phyloP scores from a whole-genome alignment of 192 early-diverging fungal genomes.

The Thamnidium elegans region DNA sequence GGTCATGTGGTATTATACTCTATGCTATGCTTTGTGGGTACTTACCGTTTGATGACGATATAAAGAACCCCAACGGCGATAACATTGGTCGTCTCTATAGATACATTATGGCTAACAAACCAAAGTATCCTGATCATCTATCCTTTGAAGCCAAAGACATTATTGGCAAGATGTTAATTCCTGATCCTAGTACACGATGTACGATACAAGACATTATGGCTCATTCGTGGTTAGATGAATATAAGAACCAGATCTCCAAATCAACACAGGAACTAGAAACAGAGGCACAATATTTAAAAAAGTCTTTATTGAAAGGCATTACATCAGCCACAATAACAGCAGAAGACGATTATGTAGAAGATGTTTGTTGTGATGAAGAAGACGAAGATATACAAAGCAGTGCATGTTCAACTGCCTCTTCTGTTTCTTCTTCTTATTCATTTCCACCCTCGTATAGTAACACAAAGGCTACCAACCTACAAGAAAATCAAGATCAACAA shows the following conservation, averaged over 20 bases:
- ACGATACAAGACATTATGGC: slow-evolving; percentile 72
- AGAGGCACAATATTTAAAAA: too few relatives aligned
- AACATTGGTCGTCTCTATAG: slow-evolving; percentile 82
- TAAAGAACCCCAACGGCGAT: slow-evolving; percentile 84
- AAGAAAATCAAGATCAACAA: too few relatives aligned
- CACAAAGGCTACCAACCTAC: too few relatives aligned
- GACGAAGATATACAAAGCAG: too few relatives aligned
- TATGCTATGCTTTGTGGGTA: slow-evolving; percentile 91
- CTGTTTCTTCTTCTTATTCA: too few relatives aligned
- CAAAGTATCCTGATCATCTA: slow-evolving; percentile 90
- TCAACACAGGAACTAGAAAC: too few relatives aligned
- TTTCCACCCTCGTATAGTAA: too few relatives aligned
- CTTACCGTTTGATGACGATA: slow-evolving; percentile 89
- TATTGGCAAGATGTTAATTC: slow-evolving; percentile 85
- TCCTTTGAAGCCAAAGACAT: slow-evolving; percentile 72
- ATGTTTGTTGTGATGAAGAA: background rate
- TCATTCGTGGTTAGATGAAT: slow-evolving; percentile 48
- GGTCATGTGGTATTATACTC: slow-evolving; percentile 98
- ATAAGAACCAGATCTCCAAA: background rate
- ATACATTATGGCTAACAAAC: slow-evolving; percentile 75
- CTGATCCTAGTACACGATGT: slow-evolving; percentile 77
- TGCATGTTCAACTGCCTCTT: too few relatives aligned
- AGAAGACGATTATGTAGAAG: background rate
- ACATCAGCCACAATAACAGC: too few relatives aligned
- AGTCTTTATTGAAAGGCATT: too few relatives aligned